A percentile compares a stretch with the other conserved stretches of the same genome.
phyloP scores from a whole-genome alignment of 257 asterid species.

The Henckelia pumila region DNA sequence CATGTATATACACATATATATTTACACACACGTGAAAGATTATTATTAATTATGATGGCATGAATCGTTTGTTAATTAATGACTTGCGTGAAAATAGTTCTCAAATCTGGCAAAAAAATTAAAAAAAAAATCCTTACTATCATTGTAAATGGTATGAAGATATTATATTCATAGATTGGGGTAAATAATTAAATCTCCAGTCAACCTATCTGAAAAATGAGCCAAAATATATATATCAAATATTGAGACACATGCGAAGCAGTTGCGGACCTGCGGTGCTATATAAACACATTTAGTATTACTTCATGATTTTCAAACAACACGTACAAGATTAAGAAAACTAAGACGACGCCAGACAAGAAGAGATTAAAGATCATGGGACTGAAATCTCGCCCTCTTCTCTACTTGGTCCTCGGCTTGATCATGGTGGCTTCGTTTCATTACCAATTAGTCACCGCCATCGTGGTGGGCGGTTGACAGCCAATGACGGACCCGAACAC shows the following conservation, averaged over 20 bases:
- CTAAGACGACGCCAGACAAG: background rate
- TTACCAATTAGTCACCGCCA: background rate
- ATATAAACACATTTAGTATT: background rate
- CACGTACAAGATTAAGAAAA: background rate
- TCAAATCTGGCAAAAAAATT: too few species aligned
- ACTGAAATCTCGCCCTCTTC: background rate
- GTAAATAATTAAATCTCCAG: too few species aligned
- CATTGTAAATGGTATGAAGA: too few species aligned
- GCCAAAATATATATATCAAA: too few species aligned
- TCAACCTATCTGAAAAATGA: background rate
- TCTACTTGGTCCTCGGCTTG: background rate
- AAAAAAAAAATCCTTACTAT: too few species aligned
- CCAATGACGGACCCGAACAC: slow-evolving; percentile 3
- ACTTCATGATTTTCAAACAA: background rate
- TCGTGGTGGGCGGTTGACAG: background rate
- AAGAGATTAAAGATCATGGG: background rate
- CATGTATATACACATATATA: too few species aligned
- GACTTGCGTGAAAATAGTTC: too few species aligned
- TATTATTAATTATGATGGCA: too few species aligned
- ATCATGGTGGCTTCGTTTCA: background rate
- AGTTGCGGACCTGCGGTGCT: background rate
- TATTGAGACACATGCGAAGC: background rate
- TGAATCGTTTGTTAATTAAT: too few species aligned
- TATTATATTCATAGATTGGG: too few species aligned
- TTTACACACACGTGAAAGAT: too few species aligned